Conservation (phyloP, 495 filamentous ascomycete species). For the Mycothermus thermophilus region DNA sequence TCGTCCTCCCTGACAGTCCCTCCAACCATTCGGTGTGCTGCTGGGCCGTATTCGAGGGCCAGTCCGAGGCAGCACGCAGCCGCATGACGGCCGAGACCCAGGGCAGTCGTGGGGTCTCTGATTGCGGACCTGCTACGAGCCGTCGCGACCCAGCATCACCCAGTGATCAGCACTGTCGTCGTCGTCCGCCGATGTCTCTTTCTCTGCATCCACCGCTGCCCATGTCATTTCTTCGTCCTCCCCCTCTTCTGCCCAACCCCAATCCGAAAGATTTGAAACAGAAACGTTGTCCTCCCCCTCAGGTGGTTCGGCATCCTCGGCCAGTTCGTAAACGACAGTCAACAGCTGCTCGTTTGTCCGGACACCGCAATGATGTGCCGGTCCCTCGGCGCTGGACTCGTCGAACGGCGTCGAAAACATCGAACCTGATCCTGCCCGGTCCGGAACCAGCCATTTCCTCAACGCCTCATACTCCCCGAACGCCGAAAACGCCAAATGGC, state of each 20-base stretch:
- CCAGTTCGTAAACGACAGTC: conserved; percentile 6
- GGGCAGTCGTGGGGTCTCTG: conserved; percentile 23
- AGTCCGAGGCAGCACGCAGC: conserved; percentile 21
- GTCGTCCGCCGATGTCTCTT: conserved; percentile 1
- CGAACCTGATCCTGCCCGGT: background rate
- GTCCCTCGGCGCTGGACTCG: background rate
- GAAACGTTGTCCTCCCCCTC: conserved; percentile 4
- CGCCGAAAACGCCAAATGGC: conserved; percentile 20
- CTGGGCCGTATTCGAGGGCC: conserved; percentile 17
- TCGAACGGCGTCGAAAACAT: background rate
- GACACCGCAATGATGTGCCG: background rate
- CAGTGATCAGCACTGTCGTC: conserved; percentile 16
- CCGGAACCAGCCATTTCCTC: conserved; percentile 11
- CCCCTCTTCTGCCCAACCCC: background rate
- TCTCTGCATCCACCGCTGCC: conserved; percentile 3
- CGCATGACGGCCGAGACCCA: conserved; percentile 17
- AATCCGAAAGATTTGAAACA: conserved; percentile 4
- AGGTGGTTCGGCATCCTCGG: background rate
- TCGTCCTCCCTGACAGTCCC: background rate
- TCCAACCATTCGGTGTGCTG: conserved; percentile 1
- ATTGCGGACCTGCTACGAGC: conserved; percentile 35
- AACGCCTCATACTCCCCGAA: conserved; percentile 19
- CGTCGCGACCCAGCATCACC: conserved; percentile 29
- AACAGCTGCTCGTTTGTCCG: conserved; percentile 1
- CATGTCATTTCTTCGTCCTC: conserved; percentile 4